A percentile compares a stretch with the other conserved stretches of the same genome.
Evolutionary conservation across 192 early-diverging fungal species (phyloP).

Genomic region (Jimgerdemannia lactiflua): DNA sequence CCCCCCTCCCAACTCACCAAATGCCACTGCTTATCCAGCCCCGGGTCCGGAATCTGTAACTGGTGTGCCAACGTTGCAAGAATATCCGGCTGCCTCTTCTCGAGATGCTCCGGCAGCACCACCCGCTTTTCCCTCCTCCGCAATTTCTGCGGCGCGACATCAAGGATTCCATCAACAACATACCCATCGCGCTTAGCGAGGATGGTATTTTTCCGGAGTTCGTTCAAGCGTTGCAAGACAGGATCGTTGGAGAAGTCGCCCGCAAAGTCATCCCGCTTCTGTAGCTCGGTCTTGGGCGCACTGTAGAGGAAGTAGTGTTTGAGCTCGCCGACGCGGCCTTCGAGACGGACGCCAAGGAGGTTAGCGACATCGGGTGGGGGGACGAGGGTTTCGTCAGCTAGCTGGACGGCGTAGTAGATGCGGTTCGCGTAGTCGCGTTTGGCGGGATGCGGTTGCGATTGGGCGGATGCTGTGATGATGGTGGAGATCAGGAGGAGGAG

Average conservation of each 20-base stretch:
- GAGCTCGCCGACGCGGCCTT: constrained; percentile 70
- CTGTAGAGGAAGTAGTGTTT: constrained; percentile 62
- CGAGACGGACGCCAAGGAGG: constrained; percentile 36
- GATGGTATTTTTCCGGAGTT: neutral
- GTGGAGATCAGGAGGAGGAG: neutral
- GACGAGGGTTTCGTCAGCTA: constrained; percentile 23
- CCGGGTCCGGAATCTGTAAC: constrained; percentile 69
- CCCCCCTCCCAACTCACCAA: constrained; percentile 45
- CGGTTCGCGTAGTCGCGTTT: constrained; percentile 38
- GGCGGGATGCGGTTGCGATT: neutral
- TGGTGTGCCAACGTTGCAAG: constrained; percentile 24
- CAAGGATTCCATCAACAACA: neutral
- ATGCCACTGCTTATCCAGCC: constrained; percentile 80
- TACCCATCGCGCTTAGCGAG: neutral
- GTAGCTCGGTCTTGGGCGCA: neutral
- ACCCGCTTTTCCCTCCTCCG: constrained; percentile 6
- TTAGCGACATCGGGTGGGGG: constrained; percentile 32
- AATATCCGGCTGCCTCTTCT: constrained; percentile 8
- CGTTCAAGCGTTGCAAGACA: neutral
- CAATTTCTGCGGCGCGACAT: constrained; percentile 14
- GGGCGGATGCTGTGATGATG: neutral
- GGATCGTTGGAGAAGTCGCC: neutral
- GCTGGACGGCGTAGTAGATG: constrained; percentile 47
- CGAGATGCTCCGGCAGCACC: neutral
- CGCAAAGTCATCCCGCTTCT: neutral